These are phyloP conservation scores for Forsythia viridissima DNA, from an alignment of 257 asterid species.

Conservation along the genomic window DNA sequence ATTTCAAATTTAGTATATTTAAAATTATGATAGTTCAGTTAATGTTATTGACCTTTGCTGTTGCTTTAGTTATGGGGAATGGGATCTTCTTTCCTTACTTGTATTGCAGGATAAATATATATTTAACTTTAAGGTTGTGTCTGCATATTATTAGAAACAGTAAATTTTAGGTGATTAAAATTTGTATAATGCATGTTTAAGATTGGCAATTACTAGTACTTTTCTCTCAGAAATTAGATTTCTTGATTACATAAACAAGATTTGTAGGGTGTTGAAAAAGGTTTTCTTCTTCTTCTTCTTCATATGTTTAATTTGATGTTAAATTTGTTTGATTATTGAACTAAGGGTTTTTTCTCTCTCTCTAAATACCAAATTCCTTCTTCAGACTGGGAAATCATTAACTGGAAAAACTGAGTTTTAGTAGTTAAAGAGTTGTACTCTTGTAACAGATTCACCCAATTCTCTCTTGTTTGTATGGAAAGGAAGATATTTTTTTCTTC, in stretches of 20 bases:
- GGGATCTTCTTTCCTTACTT: slow-evolving; percentile 27
- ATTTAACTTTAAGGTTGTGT: background rate
- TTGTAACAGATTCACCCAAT: background rate
- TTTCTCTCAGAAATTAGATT: background rate
- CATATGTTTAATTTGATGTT: background rate
- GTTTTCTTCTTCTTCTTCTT: background rate
- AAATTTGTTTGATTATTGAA: background rate
- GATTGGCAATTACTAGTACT: background rate
- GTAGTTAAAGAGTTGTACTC: background rate
- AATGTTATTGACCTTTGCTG: background rate
- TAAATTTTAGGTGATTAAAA: background rate
- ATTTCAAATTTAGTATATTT: background rate
- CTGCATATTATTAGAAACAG: background rate
- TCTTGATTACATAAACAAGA: background rate
- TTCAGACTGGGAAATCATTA: background rate
- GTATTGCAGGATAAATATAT: background rate
- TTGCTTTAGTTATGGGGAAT: slow-evolving; percentile 23
- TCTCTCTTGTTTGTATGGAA: background rate
- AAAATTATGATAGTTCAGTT: background rate
- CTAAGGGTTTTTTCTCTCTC: background rate
- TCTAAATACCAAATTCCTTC: background rate
- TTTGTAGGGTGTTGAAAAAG: background rate
- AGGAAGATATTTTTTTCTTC: background rate
- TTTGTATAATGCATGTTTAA: background rate
- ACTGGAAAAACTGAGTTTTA: background rate